Conservation (phyloP, 108 stramenopile genomes). For the Cyclostephanos tholiformis region DNA sequence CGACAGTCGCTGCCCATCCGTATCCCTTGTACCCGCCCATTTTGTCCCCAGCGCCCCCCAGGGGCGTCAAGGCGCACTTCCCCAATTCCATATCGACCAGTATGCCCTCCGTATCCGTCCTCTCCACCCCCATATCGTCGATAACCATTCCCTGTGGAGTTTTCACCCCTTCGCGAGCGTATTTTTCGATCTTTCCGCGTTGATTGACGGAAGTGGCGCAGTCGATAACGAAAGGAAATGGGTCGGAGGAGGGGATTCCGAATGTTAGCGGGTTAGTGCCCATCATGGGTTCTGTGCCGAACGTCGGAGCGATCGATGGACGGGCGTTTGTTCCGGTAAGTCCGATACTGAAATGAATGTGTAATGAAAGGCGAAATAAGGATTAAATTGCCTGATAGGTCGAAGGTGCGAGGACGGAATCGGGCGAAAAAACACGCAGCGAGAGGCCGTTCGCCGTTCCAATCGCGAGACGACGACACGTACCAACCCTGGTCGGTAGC, state of each 20-base stretch:
- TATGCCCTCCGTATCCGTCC: constrained; percentile 72
- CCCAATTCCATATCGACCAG: constrained; percentile 66
- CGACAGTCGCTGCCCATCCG: constrained; percentile 70
- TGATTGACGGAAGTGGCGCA: constrained; percentile 70
- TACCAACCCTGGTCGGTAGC: constrained; percentile 62
- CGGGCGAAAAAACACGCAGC: neutral
- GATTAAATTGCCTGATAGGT: neutral
- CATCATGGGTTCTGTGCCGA: constrained; percentile 61
- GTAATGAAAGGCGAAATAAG: neutral
- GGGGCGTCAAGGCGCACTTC: constrained; percentile 66
- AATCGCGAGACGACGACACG: neutral
- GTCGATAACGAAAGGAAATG: constrained; percentile 67
- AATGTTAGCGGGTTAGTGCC: constrained; percentile 65
- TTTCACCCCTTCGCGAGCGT: constrained; percentile 57
- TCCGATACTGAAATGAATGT: constrained; percentile 41
- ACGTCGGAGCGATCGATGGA: constrained; percentile 70
- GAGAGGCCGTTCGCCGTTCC: neutral
- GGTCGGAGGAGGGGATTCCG: constrained; percentile 60
- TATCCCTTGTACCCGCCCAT: constrained; percentile 79
- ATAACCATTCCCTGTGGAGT: constrained; percentile 65
- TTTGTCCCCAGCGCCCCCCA: constrained; percentile 69
- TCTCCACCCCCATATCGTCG: constrained; percentile 61
- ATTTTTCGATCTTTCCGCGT: constrained; percentile 71
- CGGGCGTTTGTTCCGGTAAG: constrained; percentile 69
- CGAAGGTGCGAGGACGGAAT: neutral